Conservation (phyloP, 2,329 filamentous ascomycete genomes). For the Penicillium sumatraense region DNA sequence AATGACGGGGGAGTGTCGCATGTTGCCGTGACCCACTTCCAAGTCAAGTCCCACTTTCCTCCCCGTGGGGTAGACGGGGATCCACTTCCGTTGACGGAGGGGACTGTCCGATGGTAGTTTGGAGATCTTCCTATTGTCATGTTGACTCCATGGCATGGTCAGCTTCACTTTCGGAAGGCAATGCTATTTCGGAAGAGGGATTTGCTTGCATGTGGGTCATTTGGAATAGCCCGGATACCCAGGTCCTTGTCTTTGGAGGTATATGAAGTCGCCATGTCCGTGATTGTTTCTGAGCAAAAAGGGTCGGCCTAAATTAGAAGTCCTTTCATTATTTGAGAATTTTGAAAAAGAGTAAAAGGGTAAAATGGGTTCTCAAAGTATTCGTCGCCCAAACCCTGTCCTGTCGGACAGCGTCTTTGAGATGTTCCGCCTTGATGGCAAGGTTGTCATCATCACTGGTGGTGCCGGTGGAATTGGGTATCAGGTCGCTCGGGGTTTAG, state of each 20-base stretch:
- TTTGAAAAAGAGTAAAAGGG: too few relatives aligned
- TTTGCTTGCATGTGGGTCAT: neutral
- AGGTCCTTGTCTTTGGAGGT: neutral
- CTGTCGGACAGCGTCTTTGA: slow-evolving; percentile 19
- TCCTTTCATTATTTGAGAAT: too few relatives aligned
- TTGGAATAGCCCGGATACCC: neutral
- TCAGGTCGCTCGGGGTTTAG: slow-evolving; percentile 47
- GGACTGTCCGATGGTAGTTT: neutral
- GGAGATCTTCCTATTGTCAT: neutral
- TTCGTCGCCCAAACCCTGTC: slow-evolving; percentile 19
- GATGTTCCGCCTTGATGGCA: slow-evolving; percentile 18
- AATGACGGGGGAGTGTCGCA: neutral
- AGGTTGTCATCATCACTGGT: slow-evolving; percentile 22
- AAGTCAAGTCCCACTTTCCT: neutral
- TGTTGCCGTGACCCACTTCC: neutral
- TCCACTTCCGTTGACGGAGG: neutral
- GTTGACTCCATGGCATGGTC: neutral
- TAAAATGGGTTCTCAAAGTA: slow-evolving; percentile 9
- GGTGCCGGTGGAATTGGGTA: slow-evolving; percentile 48
- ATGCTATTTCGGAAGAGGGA: neutral
- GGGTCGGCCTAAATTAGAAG: neutral
- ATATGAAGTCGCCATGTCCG: neutral
- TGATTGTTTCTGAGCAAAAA: neutral
- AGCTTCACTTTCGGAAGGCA: neutral
- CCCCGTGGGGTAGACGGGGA: neutral